phyloP scores from a whole-genome alignment of 345 rosid species.

The Orychophragmus violaceus region DNA sequence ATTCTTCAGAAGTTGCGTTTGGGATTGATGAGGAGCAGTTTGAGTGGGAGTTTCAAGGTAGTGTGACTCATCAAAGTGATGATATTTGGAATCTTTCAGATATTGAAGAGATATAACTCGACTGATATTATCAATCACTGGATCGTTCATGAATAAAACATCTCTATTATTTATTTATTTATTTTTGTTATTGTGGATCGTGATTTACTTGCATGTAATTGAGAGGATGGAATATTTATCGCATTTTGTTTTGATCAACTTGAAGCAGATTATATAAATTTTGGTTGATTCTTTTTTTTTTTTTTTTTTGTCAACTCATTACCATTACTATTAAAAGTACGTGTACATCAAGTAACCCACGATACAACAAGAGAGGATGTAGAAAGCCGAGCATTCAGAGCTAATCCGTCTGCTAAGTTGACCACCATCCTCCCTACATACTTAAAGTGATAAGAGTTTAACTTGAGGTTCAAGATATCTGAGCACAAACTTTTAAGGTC shows the following conservation, averaged over 20 bases:
- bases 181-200: slow-evolving; percentile 1
- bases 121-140: neutral
- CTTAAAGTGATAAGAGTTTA: no score
- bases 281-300: no score
- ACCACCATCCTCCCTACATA: no score
- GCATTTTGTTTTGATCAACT: neutral
- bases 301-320: no score
- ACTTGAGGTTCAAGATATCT: no score
- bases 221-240: neutral
- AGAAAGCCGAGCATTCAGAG: no score
- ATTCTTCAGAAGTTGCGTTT: slow-evolving; percentile 12
- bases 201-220: neutral
- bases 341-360: no score
- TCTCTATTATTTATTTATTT: slow-evolving; percentile 8
- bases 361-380: no score
- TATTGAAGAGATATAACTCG: slow-evolving; percentile 16
- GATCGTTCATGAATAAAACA: neutral
- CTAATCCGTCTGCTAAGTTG: no score
- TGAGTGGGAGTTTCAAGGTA: slow-evolving; percentile 32
- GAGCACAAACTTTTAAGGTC: no score
- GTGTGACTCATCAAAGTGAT: slow-evolving; percentile 11
- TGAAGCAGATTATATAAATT: no score
- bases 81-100: slow-evolving; percentile 22
- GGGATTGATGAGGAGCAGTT: slow-evolving; percentile 31
- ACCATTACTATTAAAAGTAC: no score